Evolutionary conservation across 108 stramenopile species (phyloP).

Genomic region (Skeletonema tropicum): DNA sequence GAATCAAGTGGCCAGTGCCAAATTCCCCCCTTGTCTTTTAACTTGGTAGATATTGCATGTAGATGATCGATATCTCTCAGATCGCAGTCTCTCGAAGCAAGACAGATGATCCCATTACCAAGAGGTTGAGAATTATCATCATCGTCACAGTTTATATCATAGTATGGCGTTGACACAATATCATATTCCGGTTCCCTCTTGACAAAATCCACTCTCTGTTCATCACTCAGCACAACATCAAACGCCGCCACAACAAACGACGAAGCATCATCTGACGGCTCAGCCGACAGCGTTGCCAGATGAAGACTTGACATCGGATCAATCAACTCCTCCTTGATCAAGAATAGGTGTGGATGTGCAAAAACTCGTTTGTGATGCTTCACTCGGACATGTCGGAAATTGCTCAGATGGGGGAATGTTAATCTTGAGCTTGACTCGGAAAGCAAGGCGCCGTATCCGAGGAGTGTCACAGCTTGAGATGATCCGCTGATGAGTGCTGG

Average conservation of each 20-base stretch:
- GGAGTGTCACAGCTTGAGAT: constrained; percentile 22
- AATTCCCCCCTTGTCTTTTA: constrained; percentile 12
- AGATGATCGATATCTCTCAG: constrained; percentile 6
- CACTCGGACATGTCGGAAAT: constrained; percentile 56
- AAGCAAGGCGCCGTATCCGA: constrained; percentile 57
- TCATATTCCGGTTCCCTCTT: constrained; percentile 50
- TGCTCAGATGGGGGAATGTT: constrained; percentile 48
- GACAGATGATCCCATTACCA: constrained; percentile 39
- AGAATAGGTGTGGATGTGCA: constrained; percentile 51
- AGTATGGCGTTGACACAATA: constrained; percentile 31
- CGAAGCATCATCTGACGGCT: constrained; percentile 16
- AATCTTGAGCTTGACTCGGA: constrained; percentile 39
- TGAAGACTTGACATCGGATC: constrained; percentile 20
- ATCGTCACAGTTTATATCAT: constrained; percentile 15
- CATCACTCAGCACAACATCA: constrained; percentile 34
- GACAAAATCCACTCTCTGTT: constrained; percentile 39
- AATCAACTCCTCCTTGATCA: constrained; percentile 36
- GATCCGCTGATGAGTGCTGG: too few relatives aligned
- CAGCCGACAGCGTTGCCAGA: constrained; percentile 50
- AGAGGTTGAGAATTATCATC: background rate
- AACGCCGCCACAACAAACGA: constrained; percentile 52
- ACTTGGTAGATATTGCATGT: constrained; percentile 6
- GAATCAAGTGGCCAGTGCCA: constrained; percentile 50
- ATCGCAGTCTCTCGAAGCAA: constrained; percentile 26
- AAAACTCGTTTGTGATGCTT: constrained; percentile 45